phyloP scores from a whole-genome alignment of 1,284 basidiomycete genomes.

The Trichosporon sp. region DNA sequence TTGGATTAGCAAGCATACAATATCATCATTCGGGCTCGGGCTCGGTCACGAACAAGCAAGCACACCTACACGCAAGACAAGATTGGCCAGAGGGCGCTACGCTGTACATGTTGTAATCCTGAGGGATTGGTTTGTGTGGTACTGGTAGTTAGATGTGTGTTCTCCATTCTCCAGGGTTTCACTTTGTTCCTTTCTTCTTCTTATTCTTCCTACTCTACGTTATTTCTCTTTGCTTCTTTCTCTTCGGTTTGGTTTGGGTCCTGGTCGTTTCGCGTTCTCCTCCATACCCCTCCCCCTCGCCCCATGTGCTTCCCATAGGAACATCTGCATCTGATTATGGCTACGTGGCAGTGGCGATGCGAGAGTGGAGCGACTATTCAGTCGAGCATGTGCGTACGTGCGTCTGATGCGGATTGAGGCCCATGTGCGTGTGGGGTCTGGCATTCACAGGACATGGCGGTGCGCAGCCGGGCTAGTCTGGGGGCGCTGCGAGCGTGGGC shows the following conservation, averaged over 20 bases:
- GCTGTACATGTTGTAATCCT: conserved; percentile 7
- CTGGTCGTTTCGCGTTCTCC: background rate
- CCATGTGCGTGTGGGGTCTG: background rate
- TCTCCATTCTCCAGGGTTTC: background rate
- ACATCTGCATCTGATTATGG: conserved; percentile 1
- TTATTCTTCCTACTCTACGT: too few species aligned
- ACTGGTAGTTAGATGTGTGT: background rate
- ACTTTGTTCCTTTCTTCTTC: background rate
- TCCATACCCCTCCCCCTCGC: background rate
- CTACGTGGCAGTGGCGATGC: background rate
- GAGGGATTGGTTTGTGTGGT: conserved; percentile 3
- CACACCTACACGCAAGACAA: background rate
- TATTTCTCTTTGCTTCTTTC: background rate
- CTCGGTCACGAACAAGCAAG: background rate
- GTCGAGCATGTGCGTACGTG: background rate
- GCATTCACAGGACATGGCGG: background rate
- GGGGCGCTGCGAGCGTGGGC: background rate
- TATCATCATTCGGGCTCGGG: background rate
- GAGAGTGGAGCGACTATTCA: background rate
- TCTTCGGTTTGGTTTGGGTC: background rate
- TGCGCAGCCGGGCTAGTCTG: background rate
- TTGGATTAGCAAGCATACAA: background rate
- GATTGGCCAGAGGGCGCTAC: background rate
- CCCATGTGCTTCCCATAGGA: background rate
- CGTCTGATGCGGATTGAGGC: background rate